phyloP scores from a whole-genome alignment of 2,329 filamentous ascomycete species.

The Aspergillus flavus region DNA sequence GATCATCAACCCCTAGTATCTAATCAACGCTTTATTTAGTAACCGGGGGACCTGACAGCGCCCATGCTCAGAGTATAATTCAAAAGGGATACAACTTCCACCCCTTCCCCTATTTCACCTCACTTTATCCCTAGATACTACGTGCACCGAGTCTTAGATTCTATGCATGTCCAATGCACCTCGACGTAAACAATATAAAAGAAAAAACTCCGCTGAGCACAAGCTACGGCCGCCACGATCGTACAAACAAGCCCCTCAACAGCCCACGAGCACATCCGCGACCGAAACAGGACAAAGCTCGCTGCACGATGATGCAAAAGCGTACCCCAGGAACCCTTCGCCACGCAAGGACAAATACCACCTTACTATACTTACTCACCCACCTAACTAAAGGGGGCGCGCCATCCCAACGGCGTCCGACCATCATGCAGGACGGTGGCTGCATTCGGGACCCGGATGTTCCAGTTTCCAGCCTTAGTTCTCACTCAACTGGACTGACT shows the following conservation, averaged over 20 bases:
- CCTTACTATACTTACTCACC: neutral
- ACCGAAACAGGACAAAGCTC: neutral
- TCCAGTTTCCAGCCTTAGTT: neutral
- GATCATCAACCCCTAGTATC: neutral
- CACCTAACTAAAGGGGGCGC: neutral
- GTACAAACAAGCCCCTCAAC: neutral
- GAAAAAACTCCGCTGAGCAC: neutral
- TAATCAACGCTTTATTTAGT: neutral
- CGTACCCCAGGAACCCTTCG: constrained; percentile 10
- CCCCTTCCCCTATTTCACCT: neutral
- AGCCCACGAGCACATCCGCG: neutral
- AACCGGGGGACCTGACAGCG: neutral
- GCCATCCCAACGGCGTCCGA: neutral
- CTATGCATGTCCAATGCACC: neutral
- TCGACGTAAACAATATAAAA: neutral
- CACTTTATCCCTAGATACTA: neutral
- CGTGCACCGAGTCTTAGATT: neutral
- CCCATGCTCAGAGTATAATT: neutral
- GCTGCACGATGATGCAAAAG: constrained; percentile 13
- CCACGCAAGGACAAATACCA: constrained; percentile 2
- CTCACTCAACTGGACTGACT: too few species aligned
- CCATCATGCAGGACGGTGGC: neutral
- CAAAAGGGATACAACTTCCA: neutral
- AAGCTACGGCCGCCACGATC: neutral
- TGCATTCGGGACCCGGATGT: neutral